Conservation (phyloP, 305 asterid genomes). For the Rubia balearica region DNA sequence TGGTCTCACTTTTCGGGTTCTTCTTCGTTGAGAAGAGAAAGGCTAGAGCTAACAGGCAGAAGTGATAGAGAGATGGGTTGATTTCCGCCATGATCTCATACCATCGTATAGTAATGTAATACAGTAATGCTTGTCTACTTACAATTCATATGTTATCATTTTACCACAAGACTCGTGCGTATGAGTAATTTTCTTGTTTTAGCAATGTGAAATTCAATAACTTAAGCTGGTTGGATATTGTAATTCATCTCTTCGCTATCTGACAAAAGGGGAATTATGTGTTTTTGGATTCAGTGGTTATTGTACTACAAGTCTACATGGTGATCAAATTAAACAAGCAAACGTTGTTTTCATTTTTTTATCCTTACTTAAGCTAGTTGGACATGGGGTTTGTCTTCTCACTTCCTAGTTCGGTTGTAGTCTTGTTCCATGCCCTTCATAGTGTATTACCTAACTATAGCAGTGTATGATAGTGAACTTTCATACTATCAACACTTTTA, state of each 20-base stretch:
- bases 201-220: neutral
- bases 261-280: neutral
- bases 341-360: neutral
- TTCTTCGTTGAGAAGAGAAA: slow-evolving; percentile 31
- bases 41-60: neutral
- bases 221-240: neutral
- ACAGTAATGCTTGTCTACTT: neutral
- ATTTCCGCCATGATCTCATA: neutral
- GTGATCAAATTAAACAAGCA: neutral
- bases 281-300: no score
- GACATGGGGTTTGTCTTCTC: neutral
- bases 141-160: neutral
- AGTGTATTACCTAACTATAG: neutral
- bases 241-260: neutral
- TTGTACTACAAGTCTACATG: no score
- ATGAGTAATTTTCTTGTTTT: neutral
- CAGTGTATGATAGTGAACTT: neutral
- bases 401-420: no score
- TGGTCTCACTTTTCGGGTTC: slow-evolving; percentile 43
- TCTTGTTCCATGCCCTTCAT: neutral
- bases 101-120: neutral
- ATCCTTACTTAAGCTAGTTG: neutral
- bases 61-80: neutral
- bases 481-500: neutral
- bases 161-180: neutral